Evolutionary conservation across 306 rosid genomes (phyloP).

Genomic region (Lablab purpureus): DNA sequence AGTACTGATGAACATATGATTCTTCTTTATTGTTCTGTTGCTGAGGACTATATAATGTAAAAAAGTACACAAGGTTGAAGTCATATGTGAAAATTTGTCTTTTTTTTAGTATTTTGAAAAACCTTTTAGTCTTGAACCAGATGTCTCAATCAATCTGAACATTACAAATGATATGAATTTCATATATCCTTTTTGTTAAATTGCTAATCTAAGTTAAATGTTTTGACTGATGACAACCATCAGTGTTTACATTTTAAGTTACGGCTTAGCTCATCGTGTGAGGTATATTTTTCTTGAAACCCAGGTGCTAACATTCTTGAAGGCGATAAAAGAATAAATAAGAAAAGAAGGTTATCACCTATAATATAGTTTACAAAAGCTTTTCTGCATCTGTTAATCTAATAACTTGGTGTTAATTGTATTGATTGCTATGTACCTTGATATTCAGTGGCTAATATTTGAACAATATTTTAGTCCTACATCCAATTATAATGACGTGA

Average conservation of each 20-base stretch:
- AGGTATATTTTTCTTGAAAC: slow-evolving; percentile 14
- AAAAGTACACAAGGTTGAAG: not conserved
- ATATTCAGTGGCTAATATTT: slow-evolving; percentile 1
- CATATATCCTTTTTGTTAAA: not conserved
- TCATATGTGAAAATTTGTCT: not conserved
- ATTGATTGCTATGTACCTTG: not conserved
- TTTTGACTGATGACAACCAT: not conserved
- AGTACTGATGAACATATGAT: not conserved
- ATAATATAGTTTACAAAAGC: slow-evolving; percentile 23
- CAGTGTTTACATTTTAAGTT: not conserved
- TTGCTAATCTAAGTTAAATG: not conserved
- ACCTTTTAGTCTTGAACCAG: not conserved
- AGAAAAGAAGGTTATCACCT: not conserved
- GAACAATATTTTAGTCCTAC: slow-evolving; percentile 14
- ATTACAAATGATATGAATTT: not conserved
- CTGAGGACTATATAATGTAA: not conserved
- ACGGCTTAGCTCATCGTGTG: not conserved
- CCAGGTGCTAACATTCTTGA: not conserved
- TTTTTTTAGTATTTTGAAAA: not conserved
- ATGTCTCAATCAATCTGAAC: not conserved
- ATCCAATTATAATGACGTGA: not conserved
- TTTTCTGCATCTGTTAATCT: slow-evolving; percentile 22
- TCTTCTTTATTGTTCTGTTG: not conserved
- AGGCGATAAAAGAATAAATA: not conserved
- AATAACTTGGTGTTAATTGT: slow-evolving; percentile 34